phyloP scores from a whole-genome alignment of 176 grass and related monocot genomes.

The Zea luxurians region DNA sequence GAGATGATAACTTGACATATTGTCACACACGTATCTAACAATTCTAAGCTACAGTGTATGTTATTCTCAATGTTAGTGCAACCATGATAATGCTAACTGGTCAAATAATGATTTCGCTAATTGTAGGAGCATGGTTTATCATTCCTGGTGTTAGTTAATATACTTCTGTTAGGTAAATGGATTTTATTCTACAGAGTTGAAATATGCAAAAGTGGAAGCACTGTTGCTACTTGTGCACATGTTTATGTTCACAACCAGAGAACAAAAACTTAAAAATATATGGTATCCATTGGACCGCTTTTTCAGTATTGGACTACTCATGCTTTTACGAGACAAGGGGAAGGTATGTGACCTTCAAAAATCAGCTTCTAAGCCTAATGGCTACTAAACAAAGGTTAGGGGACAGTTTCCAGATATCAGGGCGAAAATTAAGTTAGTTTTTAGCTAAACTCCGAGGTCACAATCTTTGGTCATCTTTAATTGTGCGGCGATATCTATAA shows the following conservation, averaged over 20 bases:
- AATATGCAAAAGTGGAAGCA: background rate
- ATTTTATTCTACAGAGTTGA: background rate
- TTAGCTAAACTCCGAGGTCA: background rate
- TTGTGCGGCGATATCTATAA: too few species aligned
- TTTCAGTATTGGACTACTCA: background rate
- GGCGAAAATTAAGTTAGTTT: background rate
- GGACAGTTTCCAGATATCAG: slow-evolving; percentile 6
- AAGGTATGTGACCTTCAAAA: too few species aligned
- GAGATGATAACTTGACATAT: background rate
- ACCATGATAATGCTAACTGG: background rate
- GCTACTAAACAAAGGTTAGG: background rate
- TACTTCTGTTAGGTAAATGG: background rate
- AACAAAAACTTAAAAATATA: background rate
- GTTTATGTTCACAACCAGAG: background rate
- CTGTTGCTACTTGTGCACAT: background rate
- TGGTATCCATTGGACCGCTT: background rate
- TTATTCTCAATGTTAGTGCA: background rate
- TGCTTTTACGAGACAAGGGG: too few species aligned
- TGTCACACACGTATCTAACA: background rate
- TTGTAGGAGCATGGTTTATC: background rate
- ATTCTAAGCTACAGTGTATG: slow-evolving; percentile 9
- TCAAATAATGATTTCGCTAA: too few species aligned
- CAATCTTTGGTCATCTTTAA: background rate
- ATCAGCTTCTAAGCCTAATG: too few species aligned
- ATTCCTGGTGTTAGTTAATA: background rate